Base-by-base conservation (phyloP, 2,329 filamentous ascomycete species). In the Metarhizium sp. region DNA sequence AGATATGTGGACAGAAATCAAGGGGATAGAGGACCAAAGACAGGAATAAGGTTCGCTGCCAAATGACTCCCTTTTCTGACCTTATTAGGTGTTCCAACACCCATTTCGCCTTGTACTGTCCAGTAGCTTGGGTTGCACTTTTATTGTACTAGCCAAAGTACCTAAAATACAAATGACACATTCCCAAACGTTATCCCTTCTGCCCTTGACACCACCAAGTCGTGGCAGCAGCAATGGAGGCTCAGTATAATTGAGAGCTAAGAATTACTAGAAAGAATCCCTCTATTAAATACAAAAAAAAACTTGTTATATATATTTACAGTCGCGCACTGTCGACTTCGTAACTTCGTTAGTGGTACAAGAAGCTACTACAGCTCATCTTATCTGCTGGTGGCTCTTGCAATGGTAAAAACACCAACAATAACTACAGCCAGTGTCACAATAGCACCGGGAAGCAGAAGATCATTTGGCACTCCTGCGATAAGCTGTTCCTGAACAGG, bases 341-440 rank as follows among this genome's bases (percentile, higher is more conserved):
- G 60, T 71, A 58, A 71, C 63, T 60, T 72, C 68, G 65, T 72
- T 62, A 71, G 58, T 58, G 53, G 59, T 57, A 55, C 36, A 51
- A 55, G 34, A 55, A 58, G 55, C 58, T 40, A 52, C 54, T 53
- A n/a, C 38, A 50, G 48, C 52, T 61, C 50, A 40, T 59, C 62
- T 67, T 73, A 82, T 66, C 79, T 72, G 70, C 76, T 80, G 40
- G 78, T 76, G 59, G 85, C 75, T 60, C 91, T 84, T 58, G 89
- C 85, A 64, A 99, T 84, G 46, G 91, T 85, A 74, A 99, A 99
- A 11, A 97, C 92, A 61, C 89, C 90, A 45, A 95, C 79, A 71
- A 99, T 96, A 42, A 96, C 92, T 47, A 95, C 90, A 10, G 92
- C 94, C 66, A 99, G 74, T n/a, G 92, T 92, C 56, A 94, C 91